Conservation (phyloP, 495 filamentous ascomycete genomes). For the Penicillium lagena region DNA sequence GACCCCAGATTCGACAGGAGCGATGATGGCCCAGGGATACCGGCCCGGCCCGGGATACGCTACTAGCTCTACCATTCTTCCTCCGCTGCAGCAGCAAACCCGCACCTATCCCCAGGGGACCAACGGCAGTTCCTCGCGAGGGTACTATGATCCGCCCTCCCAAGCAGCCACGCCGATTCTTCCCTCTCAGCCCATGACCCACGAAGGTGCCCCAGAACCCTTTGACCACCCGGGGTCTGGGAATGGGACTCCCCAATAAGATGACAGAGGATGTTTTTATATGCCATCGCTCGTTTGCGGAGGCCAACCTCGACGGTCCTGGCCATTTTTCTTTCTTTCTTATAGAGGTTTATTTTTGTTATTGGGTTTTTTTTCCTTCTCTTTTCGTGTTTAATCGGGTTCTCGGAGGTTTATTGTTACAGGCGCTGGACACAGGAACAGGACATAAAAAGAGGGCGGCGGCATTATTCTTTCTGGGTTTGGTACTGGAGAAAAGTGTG, state of each 20-base stretch:
- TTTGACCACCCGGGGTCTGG: slow-evolving; percentile 28
- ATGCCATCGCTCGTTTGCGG: slow-evolving; percentile 10
- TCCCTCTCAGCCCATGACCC: slow-evolving; percentile 29
- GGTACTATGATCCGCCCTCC: slow-evolving; percentile 30
- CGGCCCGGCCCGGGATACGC: slow-evolving; percentile 25
- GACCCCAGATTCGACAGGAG: slow-evolving; percentile 35
- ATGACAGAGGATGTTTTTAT: slow-evolving; percentile 4
- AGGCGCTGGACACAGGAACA: slow-evolving; percentile 10
- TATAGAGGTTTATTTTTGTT: slow-evolving; percentile 5
- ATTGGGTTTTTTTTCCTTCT: slow-evolving; percentile 12
- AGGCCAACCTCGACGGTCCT: slow-evolving; percentile 14
- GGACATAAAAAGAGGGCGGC: slow-evolving; percentile 17
- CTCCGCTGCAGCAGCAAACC: slow-evolving; percentile 29
- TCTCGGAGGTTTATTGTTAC: slow-evolving; percentile 9
- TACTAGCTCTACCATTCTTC: slow-evolving; percentile 28
- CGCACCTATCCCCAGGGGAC: slow-evolving; percentile 26
- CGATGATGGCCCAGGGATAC: slow-evolving; percentile 37
- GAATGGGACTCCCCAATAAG: slow-evolving; percentile 29
- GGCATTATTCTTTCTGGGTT: slow-evolving; percentile 4
- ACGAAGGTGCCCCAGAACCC: slow-evolving; percentile 30
- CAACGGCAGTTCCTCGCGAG: slow-evolving; percentile 23
- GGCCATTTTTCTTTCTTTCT: slow-evolving; percentile 5
- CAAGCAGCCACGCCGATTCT: slow-evolving; percentile 33
- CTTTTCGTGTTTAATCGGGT: slow-evolving; percentile 16
- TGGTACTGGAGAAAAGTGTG: slow-evolving; percentile 8